These are phyloP conservation scores for Erodium trifolium DNA, from an alignment of 441 rosid species.

Conservation along the genomic window DNA sequence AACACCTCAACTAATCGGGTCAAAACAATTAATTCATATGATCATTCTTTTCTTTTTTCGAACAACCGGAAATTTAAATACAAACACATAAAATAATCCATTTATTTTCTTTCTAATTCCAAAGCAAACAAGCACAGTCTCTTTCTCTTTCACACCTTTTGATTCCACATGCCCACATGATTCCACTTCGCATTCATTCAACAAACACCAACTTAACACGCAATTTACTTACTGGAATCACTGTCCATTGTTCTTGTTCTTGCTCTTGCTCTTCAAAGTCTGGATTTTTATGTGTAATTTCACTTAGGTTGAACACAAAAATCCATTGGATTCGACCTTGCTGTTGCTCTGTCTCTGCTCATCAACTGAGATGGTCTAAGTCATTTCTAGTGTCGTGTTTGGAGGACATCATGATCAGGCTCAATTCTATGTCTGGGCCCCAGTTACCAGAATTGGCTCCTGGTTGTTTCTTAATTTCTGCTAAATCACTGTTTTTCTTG, in stretches of 20 bases:
- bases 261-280: not conserved
- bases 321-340: too few species aligned
- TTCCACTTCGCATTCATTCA: not conserved
- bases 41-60: too few species aligned
- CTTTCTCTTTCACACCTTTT: constrained; percentile 2
- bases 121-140: not conserved
- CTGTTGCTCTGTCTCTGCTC: too few species aligned
- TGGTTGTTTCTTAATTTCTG: not conserved
- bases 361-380: too few species aligned
- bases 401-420: not conserved
- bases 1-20: not conserved
- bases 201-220: too few species aligned
- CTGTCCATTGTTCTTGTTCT: too few species aligned
- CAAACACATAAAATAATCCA: too few species aligned
- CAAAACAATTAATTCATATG: not conserved
- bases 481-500: not conserved
- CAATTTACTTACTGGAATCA: too few species aligned
- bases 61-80: too few species aligned
- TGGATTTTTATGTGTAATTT: too few species aligned
- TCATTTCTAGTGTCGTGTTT: too few species aligned
- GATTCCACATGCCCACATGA: constrained; percentile 9
- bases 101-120: not conserved
- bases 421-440: not conserved
- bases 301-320: too few species aligned
- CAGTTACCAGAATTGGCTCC: not conserved